These are phyloP conservation scores for Quercus lobata DNA, from an alignment of 331 rosid species.

Conservation along the genomic window DNA sequence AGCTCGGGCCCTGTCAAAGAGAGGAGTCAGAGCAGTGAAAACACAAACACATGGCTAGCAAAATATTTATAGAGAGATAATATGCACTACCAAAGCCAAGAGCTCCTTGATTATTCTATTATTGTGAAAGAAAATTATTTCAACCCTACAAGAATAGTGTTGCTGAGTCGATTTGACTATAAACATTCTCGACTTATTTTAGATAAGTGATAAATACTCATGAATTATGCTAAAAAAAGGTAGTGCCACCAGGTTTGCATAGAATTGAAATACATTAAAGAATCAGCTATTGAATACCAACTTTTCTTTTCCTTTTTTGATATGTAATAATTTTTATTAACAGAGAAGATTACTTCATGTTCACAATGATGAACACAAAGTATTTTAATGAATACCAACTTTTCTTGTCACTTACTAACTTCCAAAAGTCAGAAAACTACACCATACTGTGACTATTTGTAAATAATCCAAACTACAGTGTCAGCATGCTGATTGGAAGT, in stretches of 20 bases:
- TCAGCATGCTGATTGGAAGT: too few species aligned
- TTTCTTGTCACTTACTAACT: background rate
- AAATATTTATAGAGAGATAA: background rate
- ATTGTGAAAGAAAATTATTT: background rate
- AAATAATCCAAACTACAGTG: too few species aligned
- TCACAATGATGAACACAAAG: too few species aligned
- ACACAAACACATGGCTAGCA: background rate
- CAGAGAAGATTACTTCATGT: too few species aligned
- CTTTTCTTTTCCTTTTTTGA: background rate
- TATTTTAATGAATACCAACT: background rate
- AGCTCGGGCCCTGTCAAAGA: conserved; percentile 64
- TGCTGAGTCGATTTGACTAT: background rate
- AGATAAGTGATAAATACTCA: background rate
- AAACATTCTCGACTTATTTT: background rate
- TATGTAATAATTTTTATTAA: too few species aligned
- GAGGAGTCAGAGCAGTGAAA: conserved; percentile 14
- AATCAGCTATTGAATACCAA: background rate
- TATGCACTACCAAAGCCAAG: background rate
- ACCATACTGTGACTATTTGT: background rate
- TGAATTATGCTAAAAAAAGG: background rate
- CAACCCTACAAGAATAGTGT: background rate
- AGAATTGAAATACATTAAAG: background rate
- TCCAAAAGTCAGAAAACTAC: background rate
- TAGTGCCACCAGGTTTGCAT: background rate
- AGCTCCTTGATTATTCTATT: background rate